Percentiles rank a stretch among this genome's conserved stretches.
These are phyloP conservation scores for Epichloe glyceriae DNA, from an alignment of 2,329 filamentous ascomycete genomes.

Conservation along the genomic window DNA sequence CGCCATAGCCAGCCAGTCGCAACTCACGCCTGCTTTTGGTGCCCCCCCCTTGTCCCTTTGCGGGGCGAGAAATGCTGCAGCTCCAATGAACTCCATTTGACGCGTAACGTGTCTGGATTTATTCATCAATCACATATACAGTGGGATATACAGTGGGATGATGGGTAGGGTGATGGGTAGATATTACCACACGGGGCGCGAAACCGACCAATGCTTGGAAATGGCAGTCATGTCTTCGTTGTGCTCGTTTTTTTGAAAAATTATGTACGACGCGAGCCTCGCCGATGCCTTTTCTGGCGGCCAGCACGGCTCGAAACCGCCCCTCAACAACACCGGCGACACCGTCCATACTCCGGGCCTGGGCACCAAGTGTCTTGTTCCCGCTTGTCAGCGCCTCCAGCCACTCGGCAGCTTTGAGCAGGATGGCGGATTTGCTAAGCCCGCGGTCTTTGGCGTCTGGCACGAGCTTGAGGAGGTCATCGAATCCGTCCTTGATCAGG, in stretches of 20 bases:
- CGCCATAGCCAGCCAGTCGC: background rate
- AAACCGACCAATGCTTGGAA: too few relatives aligned
- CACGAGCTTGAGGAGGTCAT: background rate
- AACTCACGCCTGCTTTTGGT: background rate
- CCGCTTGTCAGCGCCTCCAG: background rate
- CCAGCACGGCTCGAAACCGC: too few relatives aligned
- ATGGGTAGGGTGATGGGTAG: too few relatives aligned
- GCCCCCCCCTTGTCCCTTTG: too few relatives aligned
- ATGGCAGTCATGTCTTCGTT: too few relatives aligned
- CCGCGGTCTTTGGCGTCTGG: background rate
- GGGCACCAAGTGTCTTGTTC: background rate
- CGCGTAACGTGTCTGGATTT: too few relatives aligned
- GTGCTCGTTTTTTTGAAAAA: background rate
- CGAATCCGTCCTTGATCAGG: constrained; percentile 2
- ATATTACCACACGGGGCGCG: too few relatives aligned
- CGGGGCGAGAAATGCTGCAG: too few relatives aligned
- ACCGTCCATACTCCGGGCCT: background rate
- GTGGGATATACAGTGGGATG: too few relatives aligned
- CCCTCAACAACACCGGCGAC: too few relatives aligned
- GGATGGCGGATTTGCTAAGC: constrained; percentile 2
- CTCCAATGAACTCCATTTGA: too few relatives aligned
- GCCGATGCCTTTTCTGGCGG: background rate
- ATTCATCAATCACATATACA: too few relatives aligned
- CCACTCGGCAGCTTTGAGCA: constrained; percentile 1
- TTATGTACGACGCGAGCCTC: background rate